Evolutionary conservation across 164 flowering plant species (phyloP).

Genomic region (Cinnamomum micranthum): DNA sequence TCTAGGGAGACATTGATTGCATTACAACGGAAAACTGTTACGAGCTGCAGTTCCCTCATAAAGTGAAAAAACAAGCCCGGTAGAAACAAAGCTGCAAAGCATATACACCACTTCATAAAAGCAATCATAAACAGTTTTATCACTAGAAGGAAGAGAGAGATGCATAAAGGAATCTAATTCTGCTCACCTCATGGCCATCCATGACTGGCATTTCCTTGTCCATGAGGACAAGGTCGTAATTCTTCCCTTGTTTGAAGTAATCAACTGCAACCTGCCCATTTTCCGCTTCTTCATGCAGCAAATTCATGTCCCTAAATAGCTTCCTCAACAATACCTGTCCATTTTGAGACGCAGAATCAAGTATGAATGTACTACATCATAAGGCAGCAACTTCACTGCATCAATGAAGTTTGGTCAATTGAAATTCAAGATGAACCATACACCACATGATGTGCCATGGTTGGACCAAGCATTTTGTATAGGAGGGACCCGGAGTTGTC

Average conservation of each 20-base stretch:
- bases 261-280: slow-evolving; percentile 20
- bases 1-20: too few relatives aligned
- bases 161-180: neutral
- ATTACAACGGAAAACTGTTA: too few relatives aligned
- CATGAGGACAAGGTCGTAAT: slow-evolving; percentile 18
- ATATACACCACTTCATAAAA: neutral
- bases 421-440: too few relatives aligned
- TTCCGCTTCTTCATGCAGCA: slow-evolving; percentile 16
- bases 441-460: too few relatives aligned
- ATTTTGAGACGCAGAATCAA: neutral
- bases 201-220: slow-evolving; percentile 20
- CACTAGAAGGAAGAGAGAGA: neutral
- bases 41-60: too few relatives aligned
- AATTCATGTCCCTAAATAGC: slow-evolving; percentile 13
- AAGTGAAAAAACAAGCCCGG: too few relatives aligned
- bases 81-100: too few relatives aligned
- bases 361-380: neutral
- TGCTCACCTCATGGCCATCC: slow-evolving; percentile 17
- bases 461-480: too few relatives aligned
- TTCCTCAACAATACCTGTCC: slow-evolving; percentile 17
- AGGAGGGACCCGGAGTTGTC: too few relatives aligned
- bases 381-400: too few relatives aligned
- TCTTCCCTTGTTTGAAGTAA: slow-evolving; percentile 21
- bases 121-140: neutral
- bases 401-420: too few relatives aligned